Evolutionary conservation across 495 filamentous ascomycete genomes (phyloP).

Genomic region (Penicillium samsonianum): DNA sequence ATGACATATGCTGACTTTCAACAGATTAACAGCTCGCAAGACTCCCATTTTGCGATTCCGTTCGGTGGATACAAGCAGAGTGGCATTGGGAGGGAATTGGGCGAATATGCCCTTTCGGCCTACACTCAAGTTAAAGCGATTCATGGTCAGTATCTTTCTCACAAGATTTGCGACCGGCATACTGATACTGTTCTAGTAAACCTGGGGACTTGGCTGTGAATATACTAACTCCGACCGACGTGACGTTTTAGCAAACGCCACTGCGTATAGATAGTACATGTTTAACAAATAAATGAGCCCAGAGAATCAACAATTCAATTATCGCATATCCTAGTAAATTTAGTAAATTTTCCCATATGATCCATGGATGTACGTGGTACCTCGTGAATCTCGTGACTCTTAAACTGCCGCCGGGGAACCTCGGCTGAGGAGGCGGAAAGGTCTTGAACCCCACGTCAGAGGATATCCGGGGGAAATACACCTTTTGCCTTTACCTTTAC

Average conservation of each 20-base stretch:
- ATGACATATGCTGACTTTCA: neutral
- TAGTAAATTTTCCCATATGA: neutral
- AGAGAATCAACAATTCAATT: too few relatives aligned
- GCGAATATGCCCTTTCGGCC: constrained; percentile 4
- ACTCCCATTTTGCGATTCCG: constrained; percentile 1
- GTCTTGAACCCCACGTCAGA: constrained; percentile 31
- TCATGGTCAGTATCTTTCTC: constrained; percentile 4
- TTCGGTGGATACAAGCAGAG: constrained; percentile 8
- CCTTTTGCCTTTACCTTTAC: neutral
- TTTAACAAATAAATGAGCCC: too few relatives aligned
- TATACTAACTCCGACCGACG: neutral
- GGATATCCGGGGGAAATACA: constrained; percentile 10
- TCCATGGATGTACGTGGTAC: neutral
- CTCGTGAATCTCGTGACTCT: neutral
- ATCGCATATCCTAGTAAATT: neutral
- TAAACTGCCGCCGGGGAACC: constrained; percentile 23
- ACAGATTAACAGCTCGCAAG: constrained; percentile 6
- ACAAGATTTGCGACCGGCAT: neutral
- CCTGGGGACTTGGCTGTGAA: constrained; percentile 1
- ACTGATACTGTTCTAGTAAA: neutral
- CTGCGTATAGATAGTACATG: too few relatives aligned
- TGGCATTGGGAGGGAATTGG: constrained; percentile 3
- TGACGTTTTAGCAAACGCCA: too few relatives aligned
- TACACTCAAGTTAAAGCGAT: constrained; percentile 10
- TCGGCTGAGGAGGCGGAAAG: constrained; percentile 24